These are phyloP conservation scores for Chaetomidium leptoderma DNA, from an alignment of 495 filamentous ascomycete genomes.

Conservation along the genomic window DNA sequence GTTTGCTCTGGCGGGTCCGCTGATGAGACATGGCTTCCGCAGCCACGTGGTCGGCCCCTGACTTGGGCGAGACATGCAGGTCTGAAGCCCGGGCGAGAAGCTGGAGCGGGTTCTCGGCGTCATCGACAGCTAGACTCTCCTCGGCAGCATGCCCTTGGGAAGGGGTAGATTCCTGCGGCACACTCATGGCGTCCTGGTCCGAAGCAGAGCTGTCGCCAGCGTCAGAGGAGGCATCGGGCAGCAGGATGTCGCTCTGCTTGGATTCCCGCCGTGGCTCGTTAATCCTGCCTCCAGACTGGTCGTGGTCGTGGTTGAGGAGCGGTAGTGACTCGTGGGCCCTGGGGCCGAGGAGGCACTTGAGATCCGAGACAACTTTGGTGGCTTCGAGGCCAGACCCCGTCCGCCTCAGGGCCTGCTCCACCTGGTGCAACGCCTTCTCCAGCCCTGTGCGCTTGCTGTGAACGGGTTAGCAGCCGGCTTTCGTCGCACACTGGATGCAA, in stretches of 20 bases:
- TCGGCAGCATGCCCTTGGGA: constrained; percentile 33
- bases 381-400: constrained; percentile 51
- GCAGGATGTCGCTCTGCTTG: constrained; percentile 20
- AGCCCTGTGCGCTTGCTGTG: constrained; percentile 65
- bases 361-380: constrained; percentile 51
- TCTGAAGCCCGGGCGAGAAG: constrained; percentile 67
- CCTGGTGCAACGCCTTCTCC: constrained; percentile 68
- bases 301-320: constrained; percentile 6
- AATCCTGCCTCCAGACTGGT: constrained; percentile 10
- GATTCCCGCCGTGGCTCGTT: constrained; percentile 11
- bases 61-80: constrained; percentile 53
- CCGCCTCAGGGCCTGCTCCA: constrained; percentile 67
- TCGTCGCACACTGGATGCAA: constrained; percentile 4
- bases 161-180: constrained; percentile 29
- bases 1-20: constrained; percentile 23
- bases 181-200: constrained; percentile 31
- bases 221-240: constrained; percentile 32
- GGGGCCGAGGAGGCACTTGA: constrained; percentile 52
- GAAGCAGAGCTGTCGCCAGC: constrained; percentile 32
- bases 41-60: constrained; percentile 19
- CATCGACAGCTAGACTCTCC: constrained; percentile 55
- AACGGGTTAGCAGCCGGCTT: constrained; percentile 13
- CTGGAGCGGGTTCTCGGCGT: constrained; percentile 70
- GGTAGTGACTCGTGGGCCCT: constrained; percentile 14
- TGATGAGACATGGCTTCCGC: constrained; percentile 25